These are phyloP conservation scores for Perkinsus marinus DNA, from an alignment of 169 alveolate species.

Conservation along the genomic window DNA sequence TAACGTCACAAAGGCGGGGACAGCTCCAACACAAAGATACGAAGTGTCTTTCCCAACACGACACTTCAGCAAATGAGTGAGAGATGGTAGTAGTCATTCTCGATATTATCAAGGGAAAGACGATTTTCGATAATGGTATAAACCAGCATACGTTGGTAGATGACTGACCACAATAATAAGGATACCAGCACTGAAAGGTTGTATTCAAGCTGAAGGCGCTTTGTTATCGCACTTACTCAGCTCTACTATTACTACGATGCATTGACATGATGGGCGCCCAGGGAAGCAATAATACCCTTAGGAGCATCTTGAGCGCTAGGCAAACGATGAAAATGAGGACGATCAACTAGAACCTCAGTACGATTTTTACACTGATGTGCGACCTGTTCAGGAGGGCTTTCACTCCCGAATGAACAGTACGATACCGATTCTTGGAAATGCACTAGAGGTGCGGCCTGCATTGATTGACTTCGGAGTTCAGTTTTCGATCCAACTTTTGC, in stretches of 20 bases:
- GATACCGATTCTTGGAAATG: background rate
- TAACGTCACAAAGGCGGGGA: background rate
- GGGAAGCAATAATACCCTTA: background rate
- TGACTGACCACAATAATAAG: too few relatives aligned
- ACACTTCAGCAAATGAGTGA: too few relatives aligned
- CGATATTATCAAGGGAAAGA: too few relatives aligned
- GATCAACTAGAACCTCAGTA: background rate
- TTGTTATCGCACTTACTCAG: background rate
- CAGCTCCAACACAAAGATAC: background rate
- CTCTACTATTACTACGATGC: background rate
- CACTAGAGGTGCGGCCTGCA: background rate
- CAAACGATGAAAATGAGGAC: background rate
- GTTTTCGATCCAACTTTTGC: background rate
- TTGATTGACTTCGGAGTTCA: background rate
- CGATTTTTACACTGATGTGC: background rate
- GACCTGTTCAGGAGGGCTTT: background rate
- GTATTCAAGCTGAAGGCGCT: background rate
- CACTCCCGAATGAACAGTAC: background rate
- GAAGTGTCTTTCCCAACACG: too few relatives aligned
- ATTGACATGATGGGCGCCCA: background rate
- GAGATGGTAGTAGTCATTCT: too few relatives aligned
- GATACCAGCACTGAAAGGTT: too few relatives aligned
- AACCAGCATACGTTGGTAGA: background rate
- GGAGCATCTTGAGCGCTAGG: background rate
- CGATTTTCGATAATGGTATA: background rate